phyloP scores from a whole-genome alignment of 1,139 yeast genomes.

The Casaregolazyma lundiana region DNA sequence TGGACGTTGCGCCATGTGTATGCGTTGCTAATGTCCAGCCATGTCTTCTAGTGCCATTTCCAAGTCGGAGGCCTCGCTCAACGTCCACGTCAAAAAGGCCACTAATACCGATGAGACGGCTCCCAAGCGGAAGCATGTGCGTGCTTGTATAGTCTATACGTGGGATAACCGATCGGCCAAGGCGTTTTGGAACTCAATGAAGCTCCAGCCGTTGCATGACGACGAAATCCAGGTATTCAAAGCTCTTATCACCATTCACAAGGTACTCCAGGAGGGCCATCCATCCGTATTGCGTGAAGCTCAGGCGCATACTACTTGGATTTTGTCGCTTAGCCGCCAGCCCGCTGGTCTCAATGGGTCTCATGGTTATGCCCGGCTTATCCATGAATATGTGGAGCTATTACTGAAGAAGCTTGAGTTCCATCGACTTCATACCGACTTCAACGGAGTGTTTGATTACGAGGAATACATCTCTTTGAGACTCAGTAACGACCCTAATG shows the following conservation, averaged over 20 bases:
- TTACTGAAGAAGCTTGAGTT: slow-evolving; percentile 71
- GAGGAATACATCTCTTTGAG: slow-evolving; percentile 88
- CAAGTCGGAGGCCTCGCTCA: slow-evolving; percentile 37
- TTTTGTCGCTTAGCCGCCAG: slow-evolving; percentile 37
- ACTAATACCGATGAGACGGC: slow-evolving; percentile 84
- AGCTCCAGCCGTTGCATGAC: slow-evolving; percentile 71
- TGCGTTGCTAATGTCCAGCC: background rate
- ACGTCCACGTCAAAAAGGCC: slow-evolving; percentile 76
- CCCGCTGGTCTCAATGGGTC: slow-evolving; percentile 27
- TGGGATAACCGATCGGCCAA: slow-evolving; percentile 92
- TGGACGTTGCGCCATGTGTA: too few species aligned
- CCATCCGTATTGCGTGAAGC: slow-evolving; percentile 81
- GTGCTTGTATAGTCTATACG: slow-evolving; percentile 86
- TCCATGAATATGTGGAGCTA: slow-evolving; percentile 69
- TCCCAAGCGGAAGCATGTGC: slow-evolving; percentile 91
- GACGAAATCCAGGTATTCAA: slow-evolving; percentile 85
- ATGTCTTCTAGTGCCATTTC: slow-evolving; percentile 24
- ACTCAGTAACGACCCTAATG: slow-evolving; percentile 89
- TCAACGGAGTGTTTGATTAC: slow-evolving; percentile 93
- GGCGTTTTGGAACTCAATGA: slow-evolving; percentile 83
- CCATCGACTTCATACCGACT: slow-evolving; percentile 81
- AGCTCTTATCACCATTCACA: slow-evolving; percentile 82
- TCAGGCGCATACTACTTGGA: slow-evolving; percentile 64
- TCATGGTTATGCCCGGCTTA: slow-evolving; percentile 64
- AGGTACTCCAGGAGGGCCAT: slow-evolving; percentile 96